Conservation (phyloP, 805 yeast species). For the Yamadazyma ubonensis region DNA sequence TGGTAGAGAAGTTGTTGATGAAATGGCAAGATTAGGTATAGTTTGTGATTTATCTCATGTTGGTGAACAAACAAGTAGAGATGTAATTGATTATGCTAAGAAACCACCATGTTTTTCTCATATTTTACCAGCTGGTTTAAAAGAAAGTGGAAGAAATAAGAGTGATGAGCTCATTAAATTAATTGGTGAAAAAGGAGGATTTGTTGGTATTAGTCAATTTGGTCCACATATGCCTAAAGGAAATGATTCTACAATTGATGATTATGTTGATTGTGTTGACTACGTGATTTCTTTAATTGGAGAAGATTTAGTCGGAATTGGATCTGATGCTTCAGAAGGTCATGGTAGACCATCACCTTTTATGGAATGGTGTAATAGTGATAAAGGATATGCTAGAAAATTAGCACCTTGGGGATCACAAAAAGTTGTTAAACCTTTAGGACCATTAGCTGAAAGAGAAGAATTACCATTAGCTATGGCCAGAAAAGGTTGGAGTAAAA, state of each 20-base stretch:
- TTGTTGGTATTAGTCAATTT: constrained; percentile 16
- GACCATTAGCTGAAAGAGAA: constrained; percentile 15
- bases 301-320: constrained; percentile 17
- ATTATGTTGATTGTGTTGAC: constrained; percentile 16
- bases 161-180: constrained; percentile 14
- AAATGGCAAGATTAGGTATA: constrained; percentile 15
- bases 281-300: constrained; percentile 15
- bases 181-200: constrained; percentile 15
- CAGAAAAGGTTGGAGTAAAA: constrained; percentile 14
- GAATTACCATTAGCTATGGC: constrained; percentile 16
- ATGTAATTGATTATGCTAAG: constrained; percentile 15
- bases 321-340: constrained; percentile 26
- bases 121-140: constrained; percentile 13
- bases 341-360: constrained; percentile 19
- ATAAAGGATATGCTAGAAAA: constrained; percentile 16
- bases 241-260: constrained; percentile 20
- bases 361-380: constrained; percentile 17
- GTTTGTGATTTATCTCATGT: constrained; percentile 17
- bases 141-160: constrained; percentile 16
- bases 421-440: constrained; percentile 16
- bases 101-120: constrained; percentile 16
- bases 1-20: constrained; percentile 17
- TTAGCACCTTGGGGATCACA: constrained; percentile 17
- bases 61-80: constrained; percentile 14
- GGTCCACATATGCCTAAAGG: constrained; percentile 18